Base-by-base conservation (phyloP, 352 stramenopile genomes). In the Globisporangium cylindrosporum region DNA sequence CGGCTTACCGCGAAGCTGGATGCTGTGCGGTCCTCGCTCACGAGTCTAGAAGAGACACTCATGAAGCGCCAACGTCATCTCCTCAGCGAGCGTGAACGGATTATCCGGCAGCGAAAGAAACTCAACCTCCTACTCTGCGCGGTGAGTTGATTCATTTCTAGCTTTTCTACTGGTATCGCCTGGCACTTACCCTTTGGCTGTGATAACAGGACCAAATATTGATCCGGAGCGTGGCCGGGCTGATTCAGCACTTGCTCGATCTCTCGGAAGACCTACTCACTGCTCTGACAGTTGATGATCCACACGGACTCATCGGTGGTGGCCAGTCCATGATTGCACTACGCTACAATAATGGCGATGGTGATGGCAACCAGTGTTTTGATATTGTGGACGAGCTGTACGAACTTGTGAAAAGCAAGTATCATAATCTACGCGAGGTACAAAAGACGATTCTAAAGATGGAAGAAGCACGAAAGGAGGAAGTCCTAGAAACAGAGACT, bases 61-160 rank as follows among this genome's bases (percentile, higher is more conserved):
- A 55, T 25, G 1, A 72, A 68, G 25, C 67, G 76, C 1, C 76
- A 86, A 62, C 71, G 76, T 15, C 68, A 72, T 10, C 55, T 88
- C 12, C 67, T 83, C 14, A 67, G 70, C 7, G 76, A 78, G 29
- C 76, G 78, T 20, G 80, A 86, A 56, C 67, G 70, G 0, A 81
- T 78, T 70, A 86, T 86, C 32, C 78, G 75, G 29, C 73, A 84
- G 54, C 78, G 80, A 14, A 86, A 86, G 62, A 77, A 76, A 12
- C 69, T 88, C 59, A 88, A 86, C 29, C 36, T 76, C 22, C 62
- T 86, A 18, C 67, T 88, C 6, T 76, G 76, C 8, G 72, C 80
- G 18, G 76, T 81, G 61, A 29, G 61, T 64, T 22, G 1, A 38
- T 38, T 3, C 7, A 38, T 38, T 38, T 38, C 6, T 12, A 38